Base-by-base conservation (phyloP, 139 green algal species). In the Chlamydomonas sp. region DNA sequence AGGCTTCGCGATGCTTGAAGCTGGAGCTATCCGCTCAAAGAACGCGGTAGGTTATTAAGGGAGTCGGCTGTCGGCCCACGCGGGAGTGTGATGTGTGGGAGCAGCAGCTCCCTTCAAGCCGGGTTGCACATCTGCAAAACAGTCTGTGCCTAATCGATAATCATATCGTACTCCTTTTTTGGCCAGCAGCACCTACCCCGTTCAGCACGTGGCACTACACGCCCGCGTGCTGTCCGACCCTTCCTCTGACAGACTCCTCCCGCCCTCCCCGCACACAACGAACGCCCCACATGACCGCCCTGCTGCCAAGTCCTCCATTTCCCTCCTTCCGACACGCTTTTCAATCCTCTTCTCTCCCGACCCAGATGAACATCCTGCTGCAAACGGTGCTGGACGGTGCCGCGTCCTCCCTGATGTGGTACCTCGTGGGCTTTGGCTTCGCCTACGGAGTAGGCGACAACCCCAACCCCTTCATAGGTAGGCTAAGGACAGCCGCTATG, bases 351-450 rank as follows among this genome's bases (percentile, higher is more conserved):
- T 79, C 77, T 16, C 31, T 62, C 73, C n/a, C 71, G 97, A 97
- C 91, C 31, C 95, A 93, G 17, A 95, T 96, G 92, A 98, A 98
- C 94, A 98, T 98, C 88, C 91, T 98, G 69, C 93, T 98, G n/a
- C 95, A 96, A 87, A 98, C 96, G 68, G 92, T 98, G 4, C 76
- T 98, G 77, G 96, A 98, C 83, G 95, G 94, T 0, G 92, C 89
- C 58, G 91, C 94, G 9, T 95, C 92, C 69, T 92, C 92, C 66
- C 79, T 98, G 62, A 89, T 82, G 77, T 98, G 86, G 63, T 98
- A 95, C 72, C 66, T 93, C 2, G 66, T 94, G 62, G 93, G 93
- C 77, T 95, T 67, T 57, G 95, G 73, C 4, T 95, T 98, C 85
- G 94, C 96, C 0, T 97, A 91, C 76, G 96, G 96, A 14, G 86